These are phyloP conservation scores for Schizosaccharomyces versatilis DNA, from an alignment of 1,139 yeast species.

Conservation along the genomic window DNA sequence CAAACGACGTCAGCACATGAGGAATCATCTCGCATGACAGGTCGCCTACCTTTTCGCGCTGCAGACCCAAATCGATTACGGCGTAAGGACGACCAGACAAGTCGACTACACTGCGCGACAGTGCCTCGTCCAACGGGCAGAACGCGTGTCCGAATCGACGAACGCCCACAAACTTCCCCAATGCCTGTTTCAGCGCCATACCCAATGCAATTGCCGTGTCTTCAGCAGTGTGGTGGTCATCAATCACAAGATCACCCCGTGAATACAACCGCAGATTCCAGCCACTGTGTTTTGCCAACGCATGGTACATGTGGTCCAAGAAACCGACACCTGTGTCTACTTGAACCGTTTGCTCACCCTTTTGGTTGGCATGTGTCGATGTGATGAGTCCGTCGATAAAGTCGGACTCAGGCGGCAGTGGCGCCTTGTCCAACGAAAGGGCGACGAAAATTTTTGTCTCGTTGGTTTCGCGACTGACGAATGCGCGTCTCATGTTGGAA, in stretches of 20 bases:
- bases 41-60: conserved; percentile 83
- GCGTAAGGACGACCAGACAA: conserved; percentile 83
- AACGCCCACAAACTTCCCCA: conserved; percentile 76
- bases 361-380: conserved; percentile 37
- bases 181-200: conserved; percentile 64
- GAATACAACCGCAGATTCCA: conserved; percentile 85
- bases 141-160: conserved; percentile 83
- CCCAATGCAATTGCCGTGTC: conserved; percentile 89
- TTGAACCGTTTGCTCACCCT: conserved; percentile 44
- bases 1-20: conserved; percentile 82
- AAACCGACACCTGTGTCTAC: conserved; percentile 88
- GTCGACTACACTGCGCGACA: conserved; percentile 84
- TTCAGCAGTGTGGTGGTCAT: conserved; percentile 92
- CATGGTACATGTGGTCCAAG: conserved; percentile 90
- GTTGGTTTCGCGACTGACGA: conserved; percentile 41
- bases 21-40: conserved; percentile 91
- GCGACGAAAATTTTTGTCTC: conserved; percentile 86
- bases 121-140: conserved; percentile 79
- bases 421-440: conserved; percentile 67
- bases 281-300: conserved; percentile 87
- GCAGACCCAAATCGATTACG: conserved; percentile 67
- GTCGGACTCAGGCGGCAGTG: conserved; percentile 29
- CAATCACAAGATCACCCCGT: conserved; percentile 83
- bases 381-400: conserved; percentile 16
- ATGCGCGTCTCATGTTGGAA: neutral